Percentiles rank a stretch among this genome's conserved stretches.
These are phyloP conservation scores for Begonia peltatifolia DNA, from an alignment of 306 rosid species.

Conservation along the genomic window DNA sequence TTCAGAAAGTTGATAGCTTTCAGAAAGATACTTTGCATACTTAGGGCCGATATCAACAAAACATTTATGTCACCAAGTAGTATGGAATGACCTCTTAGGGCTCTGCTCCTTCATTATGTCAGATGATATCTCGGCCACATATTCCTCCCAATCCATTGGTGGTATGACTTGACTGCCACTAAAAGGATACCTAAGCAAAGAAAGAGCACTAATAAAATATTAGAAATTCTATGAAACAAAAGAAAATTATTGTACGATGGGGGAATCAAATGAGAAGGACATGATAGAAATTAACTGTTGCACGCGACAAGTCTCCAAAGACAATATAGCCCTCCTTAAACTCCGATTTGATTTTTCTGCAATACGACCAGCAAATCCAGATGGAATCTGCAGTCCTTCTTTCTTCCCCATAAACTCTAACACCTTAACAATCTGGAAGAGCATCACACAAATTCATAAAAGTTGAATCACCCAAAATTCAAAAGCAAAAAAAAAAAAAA, in stretches of 20 bases:
- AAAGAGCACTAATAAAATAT: constrained; percentile 13
- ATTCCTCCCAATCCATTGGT: constrained; percentile 98
- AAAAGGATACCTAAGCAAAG: constrained; percentile 72
- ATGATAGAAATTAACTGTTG: constrained; percentile 51
- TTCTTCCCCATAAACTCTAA: constrained; percentile 69
- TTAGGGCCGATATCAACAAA: too few relatives aligned
- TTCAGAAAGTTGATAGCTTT: too few relatives aligned
- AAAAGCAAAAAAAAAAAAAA: background rate
- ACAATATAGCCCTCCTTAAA: constrained; percentile 70
- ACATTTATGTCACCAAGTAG: too few relatives aligned
- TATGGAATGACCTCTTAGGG: constrained; percentile 60
- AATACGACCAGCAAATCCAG: constrained; percentile 57
- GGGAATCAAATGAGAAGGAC: constrained; percentile 2
- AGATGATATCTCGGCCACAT: constrained; percentile 69
- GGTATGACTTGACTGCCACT: constrained; percentile 52
- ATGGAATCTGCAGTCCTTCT: constrained; percentile 76
- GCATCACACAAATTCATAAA: background rate
- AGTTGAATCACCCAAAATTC: background rate
- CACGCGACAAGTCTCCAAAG: constrained; percentile 84
- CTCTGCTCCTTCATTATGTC: constrained; percentile 98
- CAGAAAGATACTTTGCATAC: too few relatives aligned
- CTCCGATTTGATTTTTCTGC: constrained; percentile 76
- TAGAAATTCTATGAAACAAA: too few relatives aligned
- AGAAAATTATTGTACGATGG: too few relatives aligned
- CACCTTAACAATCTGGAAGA: constrained; percentile 51